Conservation (phyloP, 2,329 filamentous ascomycete genomes). For the Colletotrichum tabaci region DNA sequence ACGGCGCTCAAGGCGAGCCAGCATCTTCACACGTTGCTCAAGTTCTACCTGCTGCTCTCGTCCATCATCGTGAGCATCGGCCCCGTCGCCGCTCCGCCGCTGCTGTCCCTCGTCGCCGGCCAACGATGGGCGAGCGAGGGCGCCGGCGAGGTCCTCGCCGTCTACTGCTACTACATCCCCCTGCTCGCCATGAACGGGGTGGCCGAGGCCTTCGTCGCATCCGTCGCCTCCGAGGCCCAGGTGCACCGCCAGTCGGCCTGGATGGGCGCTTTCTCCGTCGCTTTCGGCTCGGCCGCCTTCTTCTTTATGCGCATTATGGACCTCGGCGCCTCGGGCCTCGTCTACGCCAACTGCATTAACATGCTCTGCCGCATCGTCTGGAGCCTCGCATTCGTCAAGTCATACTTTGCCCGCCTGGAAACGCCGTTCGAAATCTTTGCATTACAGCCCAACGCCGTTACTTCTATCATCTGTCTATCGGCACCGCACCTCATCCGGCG, state of each 20-base stretch:
- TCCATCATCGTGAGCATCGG: constrained; percentile 78
- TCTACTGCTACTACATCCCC: constrained; percentile 94
- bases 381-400: constrained; percentile 80
- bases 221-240: constrained; percentile 82
- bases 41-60: constrained; percentile 82
- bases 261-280: constrained; percentile 86
- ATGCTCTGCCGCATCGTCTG: constrained; percentile 89
- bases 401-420: constrained; percentile 70
- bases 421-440: constrained; percentile 57
- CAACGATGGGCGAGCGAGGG: constrained; percentile 81
- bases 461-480: constrained; percentile 60
- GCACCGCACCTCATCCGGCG: constrained; percentile 59
- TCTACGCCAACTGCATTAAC: constrained; percentile 90
- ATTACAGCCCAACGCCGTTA: constrained; percentile 61
- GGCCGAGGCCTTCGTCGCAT: constrained; percentile 92
- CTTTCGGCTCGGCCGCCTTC: constrained; percentile 83
- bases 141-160: constrained; percentile 80
- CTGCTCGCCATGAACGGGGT: constrained; percentile 93
- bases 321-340: constrained; percentile 84
- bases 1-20: constrained; percentile 58
- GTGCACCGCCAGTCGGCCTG: constrained; percentile 83
- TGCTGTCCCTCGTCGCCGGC: constrained; percentile 84
- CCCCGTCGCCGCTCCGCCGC: constrained; percentile 80
- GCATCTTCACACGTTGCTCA: constrained; percentile 76
- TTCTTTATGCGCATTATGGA: constrained; percentile 78